These are phyloP conservation scores for Penicillium samsonianum DNA, from an alignment of 495 filamentous ascomycete species.

Conservation along the genomic window DNA sequence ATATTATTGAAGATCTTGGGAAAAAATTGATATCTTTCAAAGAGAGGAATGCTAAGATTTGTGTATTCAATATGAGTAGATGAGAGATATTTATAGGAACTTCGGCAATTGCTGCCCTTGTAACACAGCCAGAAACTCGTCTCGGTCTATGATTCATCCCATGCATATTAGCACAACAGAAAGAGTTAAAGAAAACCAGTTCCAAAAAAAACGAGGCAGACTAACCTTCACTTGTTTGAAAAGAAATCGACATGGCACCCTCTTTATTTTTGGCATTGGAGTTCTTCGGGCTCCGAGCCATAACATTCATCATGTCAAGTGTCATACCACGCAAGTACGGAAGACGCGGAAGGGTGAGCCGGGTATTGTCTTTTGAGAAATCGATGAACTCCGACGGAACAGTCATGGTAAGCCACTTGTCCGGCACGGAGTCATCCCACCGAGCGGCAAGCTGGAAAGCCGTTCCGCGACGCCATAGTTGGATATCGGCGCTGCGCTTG, in stretches of 20 bases:
- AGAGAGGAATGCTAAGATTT: too few species aligned
- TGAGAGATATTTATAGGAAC: background rate
- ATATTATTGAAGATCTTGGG: background rate
- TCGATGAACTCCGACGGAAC: conserved; percentile 12
- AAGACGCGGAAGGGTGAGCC: conserved; percentile 26
- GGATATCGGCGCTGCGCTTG: conserved; percentile 37
- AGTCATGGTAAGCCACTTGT: conserved; percentile 40
- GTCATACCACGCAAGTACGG: conserved; percentile 32
- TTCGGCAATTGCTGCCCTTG: conserved; percentile 11
- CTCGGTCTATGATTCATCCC: conserved; percentile 54
- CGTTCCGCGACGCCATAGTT: conserved; percentile 37
- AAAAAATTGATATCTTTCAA: too few species aligned
- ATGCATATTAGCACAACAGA: conserved; percentile 19
- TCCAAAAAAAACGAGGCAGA: background rate
- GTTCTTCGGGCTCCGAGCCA: conserved; percentile 31
- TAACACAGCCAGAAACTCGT: conserved; percentile 30
- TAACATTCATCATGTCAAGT: conserved; percentile 40
- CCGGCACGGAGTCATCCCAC: conserved; percentile 35
- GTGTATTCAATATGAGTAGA: background rate
- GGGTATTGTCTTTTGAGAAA: conserved; percentile 29
- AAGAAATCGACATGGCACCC: conserved; percentile 38
- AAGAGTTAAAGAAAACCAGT: background rate
- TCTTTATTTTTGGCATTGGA: conserved; percentile 21
- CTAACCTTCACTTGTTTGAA: conserved; percentile 32
- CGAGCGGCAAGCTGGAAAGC: conserved; percentile 32